phyloP scores from a whole-genome alignment of 495 filamentous ascomycete species.

The Aspergillus wentii region DNA sequence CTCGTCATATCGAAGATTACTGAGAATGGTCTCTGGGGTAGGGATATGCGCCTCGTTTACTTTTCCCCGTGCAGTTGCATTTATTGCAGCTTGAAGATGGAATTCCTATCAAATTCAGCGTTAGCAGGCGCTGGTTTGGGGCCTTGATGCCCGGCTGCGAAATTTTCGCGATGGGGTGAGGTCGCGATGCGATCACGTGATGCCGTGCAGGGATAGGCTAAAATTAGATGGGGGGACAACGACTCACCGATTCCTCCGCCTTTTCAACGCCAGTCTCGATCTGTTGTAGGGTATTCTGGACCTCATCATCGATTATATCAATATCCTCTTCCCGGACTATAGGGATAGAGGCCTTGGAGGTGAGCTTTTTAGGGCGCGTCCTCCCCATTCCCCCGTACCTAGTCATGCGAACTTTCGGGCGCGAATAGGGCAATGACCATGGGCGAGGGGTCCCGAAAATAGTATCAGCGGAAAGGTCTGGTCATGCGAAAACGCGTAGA shows the following conservation, averaged over 20 bases:
- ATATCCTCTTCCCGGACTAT: constrained; percentile 87
- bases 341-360: constrained; percentile 76
- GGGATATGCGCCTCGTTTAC: constrained; percentile 73
- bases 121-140: constrained; percentile 18
- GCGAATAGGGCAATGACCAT: constrained; percentile 42
- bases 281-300: constrained; percentile 61
- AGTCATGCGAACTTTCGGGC: constrained; percentile 63
- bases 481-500: constrained; percentile 51
- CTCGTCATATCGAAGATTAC: constrained; percentile 75
- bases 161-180: constrained; percentile 21
- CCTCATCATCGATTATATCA: constrained; percentile 67
- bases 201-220: constrained; percentile 33
- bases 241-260: constrained; percentile 90
- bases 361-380: constrained; percentile 84
- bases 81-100: constrained; percentile 92
- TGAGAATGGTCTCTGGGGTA: constrained; percentile 74
- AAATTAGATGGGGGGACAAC: constrained; percentile 32
- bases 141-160: constrained; percentile 15
- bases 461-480: constrained; percentile 36
- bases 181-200: constrained; percentile 52
- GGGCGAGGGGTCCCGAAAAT: constrained; percentile 36
- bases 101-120: constrained; percentile 66
- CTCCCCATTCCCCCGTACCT: constrained; percentile 52
- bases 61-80: constrained; percentile 70
- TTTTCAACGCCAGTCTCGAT: constrained; percentile 97